Conservation (phyloP, 1,139 yeast genomes). For the Debaryomyces robertsiae region DNA sequence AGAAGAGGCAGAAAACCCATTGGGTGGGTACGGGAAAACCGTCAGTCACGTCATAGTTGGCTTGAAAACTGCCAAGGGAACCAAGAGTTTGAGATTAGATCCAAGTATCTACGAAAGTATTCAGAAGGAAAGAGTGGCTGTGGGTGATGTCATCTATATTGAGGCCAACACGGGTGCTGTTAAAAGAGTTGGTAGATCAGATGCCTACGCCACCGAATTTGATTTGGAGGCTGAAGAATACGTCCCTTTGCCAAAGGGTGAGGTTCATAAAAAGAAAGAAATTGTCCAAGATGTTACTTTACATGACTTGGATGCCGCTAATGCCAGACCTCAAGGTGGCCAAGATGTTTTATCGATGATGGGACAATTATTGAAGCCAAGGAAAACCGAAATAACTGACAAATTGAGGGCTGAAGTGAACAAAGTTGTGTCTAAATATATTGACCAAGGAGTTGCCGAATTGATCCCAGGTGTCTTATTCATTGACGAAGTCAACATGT, state of each 20-base stretch:
- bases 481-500: slow-evolving; percentile 97
- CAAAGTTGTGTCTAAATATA: slow-evolving; percentile 92
- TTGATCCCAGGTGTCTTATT: slow-evolving; percentile 96
- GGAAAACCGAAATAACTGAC: slow-evolving; percentile 98
- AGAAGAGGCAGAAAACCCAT: slow-evolving; percentile 94
- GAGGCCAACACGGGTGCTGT: slow-evolving; percentile 98
- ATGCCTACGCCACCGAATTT: slow-evolving; percentile 97
- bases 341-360: slow-evolving; percentile 98
- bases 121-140: slow-evolving; percentile 90
- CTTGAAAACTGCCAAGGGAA: slow-evolving; percentile 92
- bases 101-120: slow-evolving; percentile 95
- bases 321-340: slow-evolving; percentile 98
- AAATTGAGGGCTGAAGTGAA: slow-evolving; percentile 91
- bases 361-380: slow-evolving; percentile 96
- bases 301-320: slow-evolving; percentile 95
- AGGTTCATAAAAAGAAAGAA: slow-evolving; percentile 97
- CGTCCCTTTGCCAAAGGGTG: slow-evolving; percentile 98
- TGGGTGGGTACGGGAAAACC: slow-evolving; percentile 97
- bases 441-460: slow-evolving; percentile 98
- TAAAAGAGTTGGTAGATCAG: slow-evolving; percentile 95
- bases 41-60: slow-evolving; percentile 94
- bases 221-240: slow-evolving; percentile 98
- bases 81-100: slow-evolving; percentile 87
- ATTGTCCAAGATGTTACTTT: slow-evolving; percentile 96
- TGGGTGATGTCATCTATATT: slow-evolving; percentile 95